Percentiles rank a stretch among this genome's conserved stretches.
phyloP scores from a whole-genome alignment of 129 eudicot genomes.

The Saposhnikovia divaricata region DNA sequence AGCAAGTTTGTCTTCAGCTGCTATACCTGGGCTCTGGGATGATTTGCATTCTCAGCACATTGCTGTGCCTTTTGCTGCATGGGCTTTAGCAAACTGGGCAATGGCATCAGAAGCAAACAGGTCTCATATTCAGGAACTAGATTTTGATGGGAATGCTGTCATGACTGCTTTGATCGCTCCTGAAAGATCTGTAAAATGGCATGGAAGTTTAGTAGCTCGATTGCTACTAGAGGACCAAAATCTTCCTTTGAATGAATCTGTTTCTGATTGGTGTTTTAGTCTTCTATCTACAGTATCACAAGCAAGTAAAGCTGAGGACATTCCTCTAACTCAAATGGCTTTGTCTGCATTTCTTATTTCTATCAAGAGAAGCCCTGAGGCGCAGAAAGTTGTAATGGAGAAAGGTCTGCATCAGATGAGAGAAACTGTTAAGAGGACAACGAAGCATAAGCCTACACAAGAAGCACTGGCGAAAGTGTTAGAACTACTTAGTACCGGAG shows the following conservation, averaged over 20 bases:
- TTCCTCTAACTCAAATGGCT: conserved; percentile 71
- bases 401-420: conserved; percentile 81
- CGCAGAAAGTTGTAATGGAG: conserved; percentile 64
- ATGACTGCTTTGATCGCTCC: conserved; percentile 89
- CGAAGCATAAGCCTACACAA: conserved; percentile 62
- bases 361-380: conserved; percentile 59
- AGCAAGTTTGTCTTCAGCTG: conserved; percentile 41
- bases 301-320: conserved; percentile 78
- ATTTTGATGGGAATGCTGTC: conserved; percentile 75
- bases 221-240: conserved; percentile 68
- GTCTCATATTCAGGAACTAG: conserved; percentile 81
- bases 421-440: conserved; percentile 62
- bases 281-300: conserved; percentile 81
- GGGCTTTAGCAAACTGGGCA: conserved; percentile 99
- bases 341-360: conserved; percentile 83
- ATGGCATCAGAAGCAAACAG: conserved; percentile 86
- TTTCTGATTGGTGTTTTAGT: conserved; percentile 75
- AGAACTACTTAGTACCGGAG: conserved; percentile 55
- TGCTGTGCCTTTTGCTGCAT: conserved; percentile 98
- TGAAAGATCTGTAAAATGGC: conserved; percentile 98
- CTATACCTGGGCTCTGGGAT: conserved; percentile 97
- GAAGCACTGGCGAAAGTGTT: conserved; percentile 83
- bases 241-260: conserved; percentile 65
- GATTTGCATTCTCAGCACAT: conserved; percentile 94
- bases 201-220: conserved; percentile 89